Evolutionary conservation across 2,329 filamentous ascomycete species (phyloP).

Genomic region (Hypoxylon rubiginosum): DNA sequence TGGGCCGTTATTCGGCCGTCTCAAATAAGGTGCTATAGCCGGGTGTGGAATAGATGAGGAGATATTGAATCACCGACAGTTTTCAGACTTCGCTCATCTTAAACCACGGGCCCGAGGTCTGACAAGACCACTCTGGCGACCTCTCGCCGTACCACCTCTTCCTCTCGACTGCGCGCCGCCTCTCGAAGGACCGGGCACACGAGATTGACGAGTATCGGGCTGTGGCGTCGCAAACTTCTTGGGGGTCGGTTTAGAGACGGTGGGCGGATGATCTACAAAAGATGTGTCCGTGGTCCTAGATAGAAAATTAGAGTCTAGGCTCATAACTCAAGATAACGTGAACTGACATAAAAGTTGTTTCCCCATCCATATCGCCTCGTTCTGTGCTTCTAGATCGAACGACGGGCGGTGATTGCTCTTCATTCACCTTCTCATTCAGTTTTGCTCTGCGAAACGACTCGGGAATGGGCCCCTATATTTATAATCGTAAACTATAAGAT

Average conservation of each 20-base stretch:
- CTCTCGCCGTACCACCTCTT: slow-evolving; percentile 54
- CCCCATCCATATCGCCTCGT: slow-evolving; percentile 63
- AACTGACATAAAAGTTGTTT: slow-evolving; percentile 87
- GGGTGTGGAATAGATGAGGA: background rate
- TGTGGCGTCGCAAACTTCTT: slow-evolving; percentile 58
- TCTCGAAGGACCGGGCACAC: slow-evolving; percentile 59
- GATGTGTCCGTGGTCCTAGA: slow-evolving; percentile 88
- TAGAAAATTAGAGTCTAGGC: slow-evolving; percentile 41
- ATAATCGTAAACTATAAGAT: slow-evolving; percentile 12
- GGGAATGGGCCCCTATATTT: slow-evolving; percentile 77
- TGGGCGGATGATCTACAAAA: slow-evolving; percentile 85
- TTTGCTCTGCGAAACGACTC: slow-evolving; percentile 83
- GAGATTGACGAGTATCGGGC: slow-evolving; percentile 60
- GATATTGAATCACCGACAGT: slow-evolving; percentile 2
- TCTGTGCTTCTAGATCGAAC: slow-evolving; percentile 49
- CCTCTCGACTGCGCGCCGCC: slow-evolving; percentile 57
- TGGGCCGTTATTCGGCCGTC: background rate
- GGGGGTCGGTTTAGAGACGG: slow-evolving; percentile 64
- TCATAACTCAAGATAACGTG: slow-evolving; percentile 21
- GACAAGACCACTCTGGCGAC: slow-evolving; percentile 61
- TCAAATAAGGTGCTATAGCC: background rate
- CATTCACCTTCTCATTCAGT: slow-evolving; percentile 70
- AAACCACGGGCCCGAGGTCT: slow-evolving; percentile 62
- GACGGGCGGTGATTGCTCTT: slow-evolving; percentile 57
- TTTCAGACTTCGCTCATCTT: slow-evolving; percentile 54